Evolutionary conservation across 495 filamentous ascomycete genomes (phyloP).

Genomic region (Lindgomyces ingoldianus): DNA sequence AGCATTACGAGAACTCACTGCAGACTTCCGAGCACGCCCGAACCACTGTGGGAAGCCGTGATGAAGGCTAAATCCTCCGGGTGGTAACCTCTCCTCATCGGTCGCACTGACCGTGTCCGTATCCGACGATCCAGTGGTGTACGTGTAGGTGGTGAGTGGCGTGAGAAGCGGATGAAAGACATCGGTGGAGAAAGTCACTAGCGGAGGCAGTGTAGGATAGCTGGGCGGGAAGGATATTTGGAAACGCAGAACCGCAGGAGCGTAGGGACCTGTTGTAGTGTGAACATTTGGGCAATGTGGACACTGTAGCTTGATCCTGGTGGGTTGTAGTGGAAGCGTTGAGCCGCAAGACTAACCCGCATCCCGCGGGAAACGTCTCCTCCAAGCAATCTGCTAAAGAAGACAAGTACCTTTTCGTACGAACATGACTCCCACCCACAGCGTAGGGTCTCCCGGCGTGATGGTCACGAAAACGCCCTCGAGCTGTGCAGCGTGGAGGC

Average conservation of each 20-base stretch:
- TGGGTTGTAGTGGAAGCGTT: not conserved
- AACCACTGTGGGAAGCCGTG: conserved; percentile 94
- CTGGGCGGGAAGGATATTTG: conserved; percentile 79
- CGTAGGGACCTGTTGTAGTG: conserved; percentile 72
- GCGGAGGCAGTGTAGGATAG: conserved; percentile 77
- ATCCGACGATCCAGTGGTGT: conserved; percentile 70
- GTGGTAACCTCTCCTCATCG: conserved; percentile 77
- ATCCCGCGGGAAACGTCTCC: no score
- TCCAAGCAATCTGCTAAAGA: no score
- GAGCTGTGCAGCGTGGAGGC: conserved; percentile 76
- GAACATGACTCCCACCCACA: conserved; percentile 90
- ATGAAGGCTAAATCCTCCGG: conserved; percentile 81
- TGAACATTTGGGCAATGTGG: conserved; percentile 1
- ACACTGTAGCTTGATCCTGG: not conserved
- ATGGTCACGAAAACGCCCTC: conserved; percentile 83
- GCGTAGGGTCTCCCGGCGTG: conserved; percentile 72
- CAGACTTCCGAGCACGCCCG: conserved; percentile 46
- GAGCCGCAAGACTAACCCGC: no score
- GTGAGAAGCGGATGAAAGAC: conserved; percentile 93
- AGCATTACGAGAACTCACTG: conserved; percentile 36
- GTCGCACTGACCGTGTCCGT: conserved; percentile 75
- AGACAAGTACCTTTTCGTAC: conserved; percentile 70
- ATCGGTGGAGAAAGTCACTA: conserved; percentile 84
- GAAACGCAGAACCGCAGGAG: conserved; percentile 84
- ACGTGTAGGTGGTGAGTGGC: conserved; percentile 86